Evolutionary conservation across 768 basidiomycete species (phyloP).

Genomic region (Obba rivulosa): DNA sequence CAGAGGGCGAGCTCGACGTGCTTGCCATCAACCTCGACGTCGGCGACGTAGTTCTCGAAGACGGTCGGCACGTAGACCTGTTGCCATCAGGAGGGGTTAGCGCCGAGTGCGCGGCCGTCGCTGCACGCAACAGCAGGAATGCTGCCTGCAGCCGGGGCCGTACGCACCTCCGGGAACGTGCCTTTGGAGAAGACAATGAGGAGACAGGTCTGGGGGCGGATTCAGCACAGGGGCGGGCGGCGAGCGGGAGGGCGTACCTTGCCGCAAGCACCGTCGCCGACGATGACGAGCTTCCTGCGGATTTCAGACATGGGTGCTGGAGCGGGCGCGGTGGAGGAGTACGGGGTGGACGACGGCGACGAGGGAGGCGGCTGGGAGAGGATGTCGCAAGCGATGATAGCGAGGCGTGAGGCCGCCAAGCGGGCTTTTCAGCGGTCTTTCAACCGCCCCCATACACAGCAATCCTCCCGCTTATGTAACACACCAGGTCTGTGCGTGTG

Average conservation of each 20-base stretch:
- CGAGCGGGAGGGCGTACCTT: conserved; percentile 47
- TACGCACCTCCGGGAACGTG: conserved; percentile 86
- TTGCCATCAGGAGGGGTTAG: conserved; percentile 1
- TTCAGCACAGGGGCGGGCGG: conserved; percentile 10
- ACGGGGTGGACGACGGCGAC: conserved; percentile 4
- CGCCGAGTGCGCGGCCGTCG: conserved; percentile 9
- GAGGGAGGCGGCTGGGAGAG: conserved; percentile 2
- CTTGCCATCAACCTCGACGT: conserved; percentile 97
- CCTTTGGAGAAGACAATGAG: conserved; percentile 97
- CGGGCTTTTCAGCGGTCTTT: conserved; percentile 20
- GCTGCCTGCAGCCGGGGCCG: conserved; percentile 2
- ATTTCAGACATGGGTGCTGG: conserved; percentile 80
- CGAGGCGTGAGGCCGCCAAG: conserved; percentile 10
- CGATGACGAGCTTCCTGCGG: conserved; percentile 97
- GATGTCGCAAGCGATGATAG: conserved; percentile 9
- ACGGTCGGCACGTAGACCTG: conserved; percentile 99
- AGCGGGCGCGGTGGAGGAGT: neutral
- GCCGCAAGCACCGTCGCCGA: conserved; percentile 97
- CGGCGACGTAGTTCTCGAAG: conserved; percentile 99
- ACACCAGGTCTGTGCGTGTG: conserved; percentile 19
- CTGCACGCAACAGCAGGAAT: neutral
- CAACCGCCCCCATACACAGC: conserved; percentile 13
- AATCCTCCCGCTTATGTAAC: conserved; percentile 8
- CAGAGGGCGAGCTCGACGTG: conserved; percentile 97
- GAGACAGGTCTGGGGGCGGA: conserved; percentile 66